Percentiles rank a stretch among this genome's conserved stretches.
phyloP scores from a whole-genome alignment of 78 protist genomes.

The Andalucia godoyi region DNA sequence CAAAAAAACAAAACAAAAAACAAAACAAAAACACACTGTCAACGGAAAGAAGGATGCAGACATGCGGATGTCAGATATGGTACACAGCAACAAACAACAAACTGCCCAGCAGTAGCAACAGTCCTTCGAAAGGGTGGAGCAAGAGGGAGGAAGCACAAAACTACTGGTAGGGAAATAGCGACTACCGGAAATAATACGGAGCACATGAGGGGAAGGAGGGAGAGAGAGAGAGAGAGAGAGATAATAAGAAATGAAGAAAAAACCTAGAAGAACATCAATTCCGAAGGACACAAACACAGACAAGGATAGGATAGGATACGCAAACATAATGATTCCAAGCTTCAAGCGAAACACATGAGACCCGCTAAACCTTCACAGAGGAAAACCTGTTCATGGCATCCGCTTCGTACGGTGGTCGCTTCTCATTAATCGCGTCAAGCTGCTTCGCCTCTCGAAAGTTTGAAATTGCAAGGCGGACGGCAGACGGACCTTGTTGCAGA shows the following conservation, averaged over 20 bases:
- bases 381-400: neutral
- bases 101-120: neutral
- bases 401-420: too few species aligned
- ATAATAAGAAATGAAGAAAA: too few species aligned
- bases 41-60: neutral
- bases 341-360: too few species aligned
- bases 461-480: conserved; percentile 39
- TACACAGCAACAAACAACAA: too few species aligned
- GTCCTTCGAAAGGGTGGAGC: neutral
- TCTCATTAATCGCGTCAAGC: conserved; percentile 29
- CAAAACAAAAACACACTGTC: neutral
- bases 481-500: conserved; percentile 56
- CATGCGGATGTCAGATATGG: neutral
- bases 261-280: too few species aligned
- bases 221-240: too few species aligned
- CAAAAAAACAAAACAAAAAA: conserved; percentile 10
- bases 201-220: too few species aligned
- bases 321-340: too few species aligned
- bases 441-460: conserved; percentile 40
- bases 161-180: neutral
- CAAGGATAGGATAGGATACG: too few species aligned
- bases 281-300: too few species aligned
- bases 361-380: neutral
- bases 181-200: too few species aligned
- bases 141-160: neutral